phyloP scores from a whole-genome alignment of 2,329 filamentous ascomycete species.

The Aureobasidium sp. region DNA sequence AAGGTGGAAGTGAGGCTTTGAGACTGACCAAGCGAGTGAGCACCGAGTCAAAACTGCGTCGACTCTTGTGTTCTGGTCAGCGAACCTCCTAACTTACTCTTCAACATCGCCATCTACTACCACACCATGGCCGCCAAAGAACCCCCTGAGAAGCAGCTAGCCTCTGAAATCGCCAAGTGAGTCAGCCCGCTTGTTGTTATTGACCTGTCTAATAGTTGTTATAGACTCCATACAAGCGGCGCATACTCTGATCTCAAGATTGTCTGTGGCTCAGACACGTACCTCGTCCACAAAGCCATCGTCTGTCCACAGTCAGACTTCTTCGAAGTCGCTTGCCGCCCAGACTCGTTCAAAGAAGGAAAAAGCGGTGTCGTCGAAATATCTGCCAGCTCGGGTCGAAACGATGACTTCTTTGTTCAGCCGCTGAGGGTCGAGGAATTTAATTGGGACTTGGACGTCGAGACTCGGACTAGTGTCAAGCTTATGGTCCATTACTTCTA shows the following conservation, averaged over 20 bases:
- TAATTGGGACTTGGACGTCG: neutral
- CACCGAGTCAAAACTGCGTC: neutral
- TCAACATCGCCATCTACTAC: neutral
- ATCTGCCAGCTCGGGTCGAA: neutral
- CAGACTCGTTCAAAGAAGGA: neutral
- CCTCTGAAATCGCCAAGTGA: neutral
- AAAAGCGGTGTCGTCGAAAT: neutral
- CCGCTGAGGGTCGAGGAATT: neutral
- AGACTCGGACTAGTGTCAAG: neutral
- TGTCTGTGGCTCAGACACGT: slow-evolving; percentile 16
- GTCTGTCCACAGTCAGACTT: slow-evolving; percentile 20
- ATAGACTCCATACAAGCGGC: neutral
- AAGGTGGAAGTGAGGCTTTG: neutral
- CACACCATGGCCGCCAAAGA: neutral
- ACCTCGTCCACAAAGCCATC: slow-evolving; percentile 19
- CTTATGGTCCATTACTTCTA: neutral
- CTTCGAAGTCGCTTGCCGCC: slow-evolving; percentile 18
- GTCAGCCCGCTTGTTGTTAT: too few species aligned
- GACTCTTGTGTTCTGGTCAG: neutral
- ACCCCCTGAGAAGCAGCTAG: neutral
- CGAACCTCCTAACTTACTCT: neutral
- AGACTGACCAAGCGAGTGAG: too few species aligned
- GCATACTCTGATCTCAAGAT: slow-evolving; percentile 20
- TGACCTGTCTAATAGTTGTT: neutral
- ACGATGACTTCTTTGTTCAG: neutral